Base-by-base conservation (phyloP, 106 monocot species). In the Allium fistulosum region DNA sequence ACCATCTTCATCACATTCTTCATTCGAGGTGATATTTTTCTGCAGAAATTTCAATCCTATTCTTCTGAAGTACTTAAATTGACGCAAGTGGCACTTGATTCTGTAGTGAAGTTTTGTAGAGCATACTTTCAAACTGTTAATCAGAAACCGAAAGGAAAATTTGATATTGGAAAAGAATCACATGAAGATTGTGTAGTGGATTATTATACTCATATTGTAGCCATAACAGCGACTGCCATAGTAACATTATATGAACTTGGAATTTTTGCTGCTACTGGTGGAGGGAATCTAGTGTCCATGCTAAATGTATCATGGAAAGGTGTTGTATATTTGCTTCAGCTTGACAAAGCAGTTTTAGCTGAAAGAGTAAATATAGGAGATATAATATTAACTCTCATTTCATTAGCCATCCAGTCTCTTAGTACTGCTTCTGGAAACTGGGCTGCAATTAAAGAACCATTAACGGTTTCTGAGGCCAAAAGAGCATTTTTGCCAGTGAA, bases 301-400 rank as follows among this genome's bases (percentile, higher is more conserved):
- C 79, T 99, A 53, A 93, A 93, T 76, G 53, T 82, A 52, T 99
- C 99, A 68, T 99, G 99, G 99, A 99, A 99, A 83, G 93, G 99
- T 58, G 78, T 93, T 61, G 85, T 99, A 66, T 69, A 80, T 26
- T 72, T 99, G 51, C 79, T 99, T 77, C 89, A 92, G 50, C 77
- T 87, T 57, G 79, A 70, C 55, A 99, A 93, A 99, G 77, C 77
- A 17, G 57, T 75, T 73, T 77, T 87, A 51, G n/a, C 76, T 67
- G 84, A 85, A 68, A 92, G 80, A 67, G 67, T 90, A 57, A 79
- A 83, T 28, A 66, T 87, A 28, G 76, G 72, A 57, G 79, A 85
- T 63, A 90, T 99, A 64, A 80, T 99, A 73, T 15, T 75, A 62
- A 81, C 84, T 17, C 79, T 90, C 28, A 47, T 99, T 78, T 81